Conservation (phyloP, 1,284 basidiomycete species). For the Mycosarcoma maydis region DNA sequence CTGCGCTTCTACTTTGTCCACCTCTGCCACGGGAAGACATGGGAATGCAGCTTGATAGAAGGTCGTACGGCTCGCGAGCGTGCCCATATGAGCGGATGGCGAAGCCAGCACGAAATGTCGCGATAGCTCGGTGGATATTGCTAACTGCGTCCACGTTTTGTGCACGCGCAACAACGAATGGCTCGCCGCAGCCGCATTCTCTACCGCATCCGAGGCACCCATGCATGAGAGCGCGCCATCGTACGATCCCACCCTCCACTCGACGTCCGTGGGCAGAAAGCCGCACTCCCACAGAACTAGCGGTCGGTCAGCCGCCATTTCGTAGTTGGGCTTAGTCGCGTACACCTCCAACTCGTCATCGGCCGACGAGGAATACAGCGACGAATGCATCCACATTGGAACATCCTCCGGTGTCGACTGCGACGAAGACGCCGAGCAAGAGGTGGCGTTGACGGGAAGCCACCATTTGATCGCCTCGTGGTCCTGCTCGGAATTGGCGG, state of each 20-base stretch:
- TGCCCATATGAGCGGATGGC: constrained; percentile 7
- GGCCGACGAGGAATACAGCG: constrained; percentile 1
- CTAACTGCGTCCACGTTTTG: constrained; percentile 49
- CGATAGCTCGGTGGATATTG: constrained; percentile 50
- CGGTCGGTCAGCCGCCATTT: constrained; percentile 90
- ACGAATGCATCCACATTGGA: constrained; percentile 29
- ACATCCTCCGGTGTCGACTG: neutral
- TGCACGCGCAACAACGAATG: constrained; percentile 25
- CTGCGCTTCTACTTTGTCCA: neutral
- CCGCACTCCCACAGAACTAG: constrained; percentile 91
- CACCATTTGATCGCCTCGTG: constrained; percentile 33
- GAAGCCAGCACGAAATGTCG: constrained; percentile 58
- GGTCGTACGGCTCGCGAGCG: constrained; percentile 7
- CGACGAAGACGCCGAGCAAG: neutral
- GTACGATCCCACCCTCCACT: constrained; percentile 78
- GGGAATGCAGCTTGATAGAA: constrained; percentile 25
- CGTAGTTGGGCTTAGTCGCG: constrained; percentile 81
- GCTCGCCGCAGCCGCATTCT: constrained; percentile 17
- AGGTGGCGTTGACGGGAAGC: constrained; percentile 32
- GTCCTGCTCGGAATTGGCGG: neutral
- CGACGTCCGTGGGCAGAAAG: constrained; percentile 75
- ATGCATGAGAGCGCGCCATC: constrained; percentile 60
- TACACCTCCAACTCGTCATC: constrained; percentile 29
- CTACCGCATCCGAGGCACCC: neutral
- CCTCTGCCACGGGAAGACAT: neutral